A percentile compares a stretch with the other conserved stretches of the same genome.
Evolutionary conservation across 2,329 filamentous ascomycete genomes (phyloP).

Genomic region (Cytospora chrysosperma): DNA sequence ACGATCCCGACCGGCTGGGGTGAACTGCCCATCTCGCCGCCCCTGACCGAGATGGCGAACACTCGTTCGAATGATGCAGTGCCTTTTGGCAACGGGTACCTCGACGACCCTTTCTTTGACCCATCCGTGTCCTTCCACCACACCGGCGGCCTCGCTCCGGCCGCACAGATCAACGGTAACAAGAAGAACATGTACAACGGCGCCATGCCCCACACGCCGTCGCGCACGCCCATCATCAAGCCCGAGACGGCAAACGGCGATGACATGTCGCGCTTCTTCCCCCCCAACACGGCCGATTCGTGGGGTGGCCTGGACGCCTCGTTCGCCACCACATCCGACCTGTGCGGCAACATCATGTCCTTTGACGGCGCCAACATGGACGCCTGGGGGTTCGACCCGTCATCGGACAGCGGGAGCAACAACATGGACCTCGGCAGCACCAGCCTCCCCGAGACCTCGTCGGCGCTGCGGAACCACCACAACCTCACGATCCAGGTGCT

Average conservation of each 20-base stretch:
- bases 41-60: conserved; percentile 16
- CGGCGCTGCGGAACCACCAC: conserved; percentile 19
- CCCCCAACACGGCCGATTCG: conserved; percentile 27
- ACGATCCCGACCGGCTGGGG: conserved; percentile 11
- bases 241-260: conserved; percentile 23
- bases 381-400: conserved; percentile 18
- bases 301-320: conserved; percentile 13
- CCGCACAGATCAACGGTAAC: conserved; percentile 10
- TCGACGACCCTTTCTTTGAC: conserved; percentile 34
- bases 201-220: conserved; percentile 36
- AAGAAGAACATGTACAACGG: conserved; percentile 17
- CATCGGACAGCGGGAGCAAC: conserved; percentile 17
- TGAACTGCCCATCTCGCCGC: conserved; percentile 23
- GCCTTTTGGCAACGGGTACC: conserved; percentile 28
- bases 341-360: conserved; percentile 26
- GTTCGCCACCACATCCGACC: conserved; percentile 13
- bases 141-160: conserved; percentile 16
- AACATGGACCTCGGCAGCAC: conserved; percentile 12
- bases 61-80: conserved; percentile 13
- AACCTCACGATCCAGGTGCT: conserved; percentile 24
- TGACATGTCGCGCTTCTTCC: conserved; percentile 26
- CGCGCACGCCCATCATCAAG: conserved; percentile 39
- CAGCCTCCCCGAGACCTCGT: not conserved
- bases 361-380: conserved; percentile 33
- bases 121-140: conserved; percentile 12